Base-by-base conservation (phyloP, 345 rosid species). In the Populus simonii region DNA sequence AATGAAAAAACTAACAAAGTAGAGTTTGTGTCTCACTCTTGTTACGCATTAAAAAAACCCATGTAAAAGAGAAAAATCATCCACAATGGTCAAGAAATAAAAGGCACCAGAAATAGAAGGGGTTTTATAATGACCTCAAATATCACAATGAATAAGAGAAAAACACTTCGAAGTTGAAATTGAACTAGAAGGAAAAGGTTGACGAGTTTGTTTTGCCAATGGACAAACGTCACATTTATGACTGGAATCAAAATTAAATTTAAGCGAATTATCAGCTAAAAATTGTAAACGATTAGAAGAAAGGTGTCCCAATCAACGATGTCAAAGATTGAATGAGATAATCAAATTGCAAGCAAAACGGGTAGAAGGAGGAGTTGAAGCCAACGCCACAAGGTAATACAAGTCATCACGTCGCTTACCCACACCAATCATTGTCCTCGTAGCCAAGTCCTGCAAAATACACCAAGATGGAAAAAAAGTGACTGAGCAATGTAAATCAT, bases 391-490 rank as follows among this genome's bases (percentile, higher is more conserved):
- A 1, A 43, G 57, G 59, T 55, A 47, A 22, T 83, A 83, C 0
- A 79, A 45, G 22, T 78, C 83, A 31, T 74, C 49, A 2, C 7
- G 1, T 4, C 47, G 71, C 36, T 74, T 47, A 74, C 78, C 80
- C 67, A 53, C 1, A 53, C 59, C 59, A 53, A 18, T 53, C 59
- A 53, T 53, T 2, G 0, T 18, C 59, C 59, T 53, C 3, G 23
- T 18, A 53, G n/a, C 59, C 23, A 53, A 18, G 59, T 53, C n/a
- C 8, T 53, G 10, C 7, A 84, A 23, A 10, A 70, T 70, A 65
- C 72, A 77, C 22, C 1, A 41, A 12, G n/a, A 9, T 3, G 51
- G 36, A 7, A 66, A 43, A 39, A 80, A 83, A 0, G 27, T 38
- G 4, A 73, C 18, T 6, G 10, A 38, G 15, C 76, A 83, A 31